phyloP scores from a whole-genome alignment of 768 basidiomycete species.

The Xerocomellus dryophilus region DNA sequence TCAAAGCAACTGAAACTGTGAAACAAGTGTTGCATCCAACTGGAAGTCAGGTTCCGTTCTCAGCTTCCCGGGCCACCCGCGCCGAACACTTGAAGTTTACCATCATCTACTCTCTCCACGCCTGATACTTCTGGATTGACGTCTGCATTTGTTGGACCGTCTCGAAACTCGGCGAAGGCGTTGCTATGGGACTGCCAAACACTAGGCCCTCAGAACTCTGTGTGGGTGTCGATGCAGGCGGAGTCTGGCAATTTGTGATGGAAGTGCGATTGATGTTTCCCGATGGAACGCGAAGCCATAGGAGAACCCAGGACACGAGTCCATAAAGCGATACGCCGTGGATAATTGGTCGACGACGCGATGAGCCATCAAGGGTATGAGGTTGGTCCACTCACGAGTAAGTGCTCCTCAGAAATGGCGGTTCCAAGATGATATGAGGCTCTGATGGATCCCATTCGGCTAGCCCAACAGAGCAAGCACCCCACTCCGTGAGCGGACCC shows the following conservation, averaged over 20 bases:
- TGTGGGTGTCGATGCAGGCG: constrained; percentile 16
- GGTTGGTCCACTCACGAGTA: too few species aligned
- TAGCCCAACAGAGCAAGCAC: too few species aligned
- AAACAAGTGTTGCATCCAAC: too few species aligned
- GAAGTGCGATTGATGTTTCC: constrained; percentile 20
- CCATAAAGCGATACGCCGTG: constrained; percentile 30
- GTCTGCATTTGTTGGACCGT: constrained; percentile 12
- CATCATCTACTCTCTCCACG: constrained; percentile 12
- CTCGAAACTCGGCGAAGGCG: constrained; percentile 13
- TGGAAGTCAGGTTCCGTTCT: constrained; percentile 14
- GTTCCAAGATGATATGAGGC: too few species aligned
- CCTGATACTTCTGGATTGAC: constrained; percentile 11
- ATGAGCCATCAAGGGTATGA: too few species aligned
- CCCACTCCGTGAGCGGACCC: too few species aligned
- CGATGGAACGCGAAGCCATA: constrained; percentile 28
- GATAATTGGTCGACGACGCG: background rate
- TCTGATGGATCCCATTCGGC: too few species aligned
- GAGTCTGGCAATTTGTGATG: constrained; percentile 20
- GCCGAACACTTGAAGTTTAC: constrained; percentile 12
- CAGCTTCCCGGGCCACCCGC: background rate
- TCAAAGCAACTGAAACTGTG: too few species aligned
- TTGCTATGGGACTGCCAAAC: constrained; percentile 10
- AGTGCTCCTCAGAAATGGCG: too few species aligned
- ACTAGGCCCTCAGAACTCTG: constrained; percentile 16
- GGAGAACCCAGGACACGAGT: constrained; percentile 25